Percentiles rank a stretch among this genome's conserved stretches.
phyloP scores from a whole-genome alignment of 2,329 filamentous ascomycete genomes.

The Escovopsis sp. region DNA sequence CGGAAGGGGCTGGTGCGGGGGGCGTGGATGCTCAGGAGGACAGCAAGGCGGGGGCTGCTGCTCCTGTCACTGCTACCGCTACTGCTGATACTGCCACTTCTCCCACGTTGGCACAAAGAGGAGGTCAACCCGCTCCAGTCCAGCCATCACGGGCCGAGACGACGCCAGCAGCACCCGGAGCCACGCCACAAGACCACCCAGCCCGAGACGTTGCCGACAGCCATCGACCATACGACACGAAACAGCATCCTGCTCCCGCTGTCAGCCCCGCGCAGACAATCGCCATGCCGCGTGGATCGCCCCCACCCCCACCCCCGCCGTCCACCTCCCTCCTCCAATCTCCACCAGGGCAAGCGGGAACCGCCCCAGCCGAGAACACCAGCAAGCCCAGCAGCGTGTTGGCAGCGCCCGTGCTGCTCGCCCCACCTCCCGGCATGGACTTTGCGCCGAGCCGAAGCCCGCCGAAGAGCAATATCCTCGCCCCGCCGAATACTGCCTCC shows the following conservation, averaged over 20 bases:
- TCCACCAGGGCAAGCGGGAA: constrained; percentile 5
- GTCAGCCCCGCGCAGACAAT: constrained; percentile 2
- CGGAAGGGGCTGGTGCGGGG: neutral
- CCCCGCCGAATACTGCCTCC: constrained; percentile 27
- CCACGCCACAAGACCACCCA: no score
- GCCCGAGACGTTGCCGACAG: no score
- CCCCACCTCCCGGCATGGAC: constrained; percentile 18
- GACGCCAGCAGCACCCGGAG: no score
- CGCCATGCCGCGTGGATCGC: constrained; percentile 9
- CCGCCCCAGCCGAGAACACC: constrained; percentile 12
- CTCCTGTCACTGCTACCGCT: neutral
- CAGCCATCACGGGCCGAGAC: no score
- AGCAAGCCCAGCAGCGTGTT: constrained; percentile 17
- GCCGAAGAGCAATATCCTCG: constrained; percentile 30
- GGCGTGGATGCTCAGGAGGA: no score
- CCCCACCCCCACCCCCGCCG: constrained; percentile 6
- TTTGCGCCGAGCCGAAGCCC: constrained; percentile 8
- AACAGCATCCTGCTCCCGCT: neutral
- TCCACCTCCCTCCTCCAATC: constrained; percentile 1
- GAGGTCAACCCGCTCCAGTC: no score
- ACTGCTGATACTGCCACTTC: neutral
- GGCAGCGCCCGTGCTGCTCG: constrained; percentile 22
- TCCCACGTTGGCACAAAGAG: neutral
- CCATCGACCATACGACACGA: no score
- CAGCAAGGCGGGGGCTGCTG: no score